These are phyloP conservation scores for Petunia secreta DNA, from an alignment of 257 asterid genomes.

Conservation along the genomic window DNA sequence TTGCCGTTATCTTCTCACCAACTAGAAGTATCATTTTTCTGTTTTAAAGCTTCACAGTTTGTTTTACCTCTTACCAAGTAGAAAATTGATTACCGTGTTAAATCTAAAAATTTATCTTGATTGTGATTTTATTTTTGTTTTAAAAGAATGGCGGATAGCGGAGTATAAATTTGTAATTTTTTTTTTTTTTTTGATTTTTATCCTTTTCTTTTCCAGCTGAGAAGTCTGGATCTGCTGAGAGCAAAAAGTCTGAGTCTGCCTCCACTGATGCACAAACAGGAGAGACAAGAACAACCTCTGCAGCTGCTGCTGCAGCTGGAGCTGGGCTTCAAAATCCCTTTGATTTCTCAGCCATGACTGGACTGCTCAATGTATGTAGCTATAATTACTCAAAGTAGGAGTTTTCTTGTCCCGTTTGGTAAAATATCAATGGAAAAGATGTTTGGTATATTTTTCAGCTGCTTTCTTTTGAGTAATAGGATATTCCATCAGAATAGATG, in stretches of 20 bases:
- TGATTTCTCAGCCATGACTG: conserved; percentile 82
- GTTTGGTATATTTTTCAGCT: neutral
- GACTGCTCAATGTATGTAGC: conserved; percentile 69
- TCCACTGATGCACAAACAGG: conserved; percentile 54
- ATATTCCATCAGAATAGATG: neutral
- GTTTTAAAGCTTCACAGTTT: neutral
- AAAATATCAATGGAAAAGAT: neutral
- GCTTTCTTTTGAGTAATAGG: neutral
- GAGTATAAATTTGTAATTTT: neutral
- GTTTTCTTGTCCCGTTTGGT: neutral
- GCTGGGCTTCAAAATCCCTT: conserved; percentile 70
- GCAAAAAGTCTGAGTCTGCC: conserved; percentile 40
- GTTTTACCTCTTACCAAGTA: neutral
- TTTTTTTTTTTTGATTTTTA: too few relatives aligned
- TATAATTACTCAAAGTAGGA: neutral
- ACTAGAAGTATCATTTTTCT: neutral
- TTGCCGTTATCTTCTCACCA: neutral
- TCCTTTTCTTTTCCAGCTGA: conserved; percentile 44
- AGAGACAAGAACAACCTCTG: conserved; percentile 47
- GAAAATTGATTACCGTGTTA: neutral
- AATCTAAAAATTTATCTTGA: neutral
- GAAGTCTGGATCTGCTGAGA: conserved; percentile 50
- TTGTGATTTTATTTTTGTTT: neutral
- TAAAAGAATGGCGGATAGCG: neutral
- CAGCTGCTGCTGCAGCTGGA: conserved; percentile 53